Conservation (phyloP, 2,329 filamentous ascomycete species). For the Chaetomiaceae sp. region DNA sequence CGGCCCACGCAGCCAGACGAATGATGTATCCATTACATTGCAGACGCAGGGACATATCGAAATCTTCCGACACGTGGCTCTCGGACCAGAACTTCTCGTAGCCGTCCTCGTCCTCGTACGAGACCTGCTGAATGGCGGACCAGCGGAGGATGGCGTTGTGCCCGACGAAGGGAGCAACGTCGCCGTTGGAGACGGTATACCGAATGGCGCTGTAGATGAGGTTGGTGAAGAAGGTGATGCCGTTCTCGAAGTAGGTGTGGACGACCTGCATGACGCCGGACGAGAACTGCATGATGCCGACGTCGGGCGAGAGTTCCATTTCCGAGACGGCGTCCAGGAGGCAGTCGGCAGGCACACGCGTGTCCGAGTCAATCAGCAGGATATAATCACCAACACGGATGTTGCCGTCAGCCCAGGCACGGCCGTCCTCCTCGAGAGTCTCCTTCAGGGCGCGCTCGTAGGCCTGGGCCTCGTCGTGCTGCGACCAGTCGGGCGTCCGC, state of each 20-base stretch:
- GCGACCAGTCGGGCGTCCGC: constrained; percentile 59
- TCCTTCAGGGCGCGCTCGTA: constrained; percentile 63
- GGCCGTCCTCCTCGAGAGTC: constrained; percentile 61
- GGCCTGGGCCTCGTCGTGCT: constrained; percentile 61
- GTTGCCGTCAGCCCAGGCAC: constrained; percentile 78
- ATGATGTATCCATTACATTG: constrained; percentile 69
- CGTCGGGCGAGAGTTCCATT: constrained; percentile 74
- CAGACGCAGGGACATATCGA: constrained; percentile 74
- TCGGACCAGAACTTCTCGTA: constrained; percentile 81
- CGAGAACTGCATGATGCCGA: constrained; percentile 73
- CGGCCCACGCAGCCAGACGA: constrained; percentile 66
- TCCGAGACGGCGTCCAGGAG: constrained; percentile 74
- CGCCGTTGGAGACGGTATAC: constrained; percentile 71
- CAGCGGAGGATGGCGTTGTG: constrained; percentile 74
- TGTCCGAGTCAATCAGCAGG: constrained; percentile 72
- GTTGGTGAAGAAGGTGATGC: constrained; percentile 68
- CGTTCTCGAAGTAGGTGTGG: constrained; percentile 66
- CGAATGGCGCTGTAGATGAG: constrained; percentile 72
- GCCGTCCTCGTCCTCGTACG: constrained; percentile 63
- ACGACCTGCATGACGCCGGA: constrained; percentile 77
- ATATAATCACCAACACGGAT: constrained; percentile 84
- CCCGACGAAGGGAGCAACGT: constrained; percentile 75
- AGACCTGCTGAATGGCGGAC: constrained; percentile 69
- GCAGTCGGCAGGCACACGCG: constrained; percentile 71
- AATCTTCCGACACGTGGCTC: constrained; percentile 74